Evolutionary conservation across 2,329 filamentous ascomycete species (phyloP).

Genomic region (Xylaria sp.): DNA sequence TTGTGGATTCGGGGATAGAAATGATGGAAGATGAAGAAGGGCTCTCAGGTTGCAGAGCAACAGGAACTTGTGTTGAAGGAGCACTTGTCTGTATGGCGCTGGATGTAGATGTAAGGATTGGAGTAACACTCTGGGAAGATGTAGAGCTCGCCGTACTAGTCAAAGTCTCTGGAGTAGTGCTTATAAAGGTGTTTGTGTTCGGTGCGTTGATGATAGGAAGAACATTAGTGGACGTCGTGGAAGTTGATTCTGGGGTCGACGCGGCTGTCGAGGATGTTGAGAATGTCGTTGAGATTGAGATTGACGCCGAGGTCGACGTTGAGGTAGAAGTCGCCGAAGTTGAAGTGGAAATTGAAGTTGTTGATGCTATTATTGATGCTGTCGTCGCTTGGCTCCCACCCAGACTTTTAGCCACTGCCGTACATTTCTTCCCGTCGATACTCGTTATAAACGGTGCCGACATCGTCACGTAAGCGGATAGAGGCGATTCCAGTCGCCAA

Average conservation of each 20-base stretch:
- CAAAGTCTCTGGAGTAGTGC: constrained; percentile 41
- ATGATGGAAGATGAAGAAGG: constrained; percentile 16
- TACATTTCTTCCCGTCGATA: constrained; percentile 64
- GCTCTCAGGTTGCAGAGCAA: constrained; percentile 16
- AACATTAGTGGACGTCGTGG: background rate
- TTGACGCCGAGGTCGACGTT: constrained; percentile 26
- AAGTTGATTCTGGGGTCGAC: constrained; percentile 22
- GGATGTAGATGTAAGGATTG: constrained; percentile 37
- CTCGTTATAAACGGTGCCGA: constrained; percentile 61
- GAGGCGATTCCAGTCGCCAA: constrained; percentile 60
- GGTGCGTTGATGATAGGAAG: constrained; percentile 6
- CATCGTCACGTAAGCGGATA: constrained; percentile 52
- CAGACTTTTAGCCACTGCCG: constrained; percentile 58
- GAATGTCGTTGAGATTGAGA: constrained; percentile 32
- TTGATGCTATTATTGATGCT: constrained; percentile 26
- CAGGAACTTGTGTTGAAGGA: constrained; percentile 23
- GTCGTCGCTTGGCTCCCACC: constrained; percentile 36
- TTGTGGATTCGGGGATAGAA: constrained; percentile 10
- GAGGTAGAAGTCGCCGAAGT: constrained; percentile 26
- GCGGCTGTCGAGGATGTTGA: constrained; percentile 31
- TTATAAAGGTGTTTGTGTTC: constrained; percentile 9
- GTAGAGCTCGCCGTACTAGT: constrained; percentile 54
- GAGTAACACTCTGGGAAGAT: constrained; percentile 45
- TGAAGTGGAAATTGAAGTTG: constrained; percentile 26
- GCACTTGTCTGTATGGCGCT: constrained; percentile 36